A percentile compares a stretch with the other conserved stretches of the same genome.
Evolutionary conservation across 768 basidiomycete species (phyloP).

Genomic region (Suillus cothurnatus): DNA sequence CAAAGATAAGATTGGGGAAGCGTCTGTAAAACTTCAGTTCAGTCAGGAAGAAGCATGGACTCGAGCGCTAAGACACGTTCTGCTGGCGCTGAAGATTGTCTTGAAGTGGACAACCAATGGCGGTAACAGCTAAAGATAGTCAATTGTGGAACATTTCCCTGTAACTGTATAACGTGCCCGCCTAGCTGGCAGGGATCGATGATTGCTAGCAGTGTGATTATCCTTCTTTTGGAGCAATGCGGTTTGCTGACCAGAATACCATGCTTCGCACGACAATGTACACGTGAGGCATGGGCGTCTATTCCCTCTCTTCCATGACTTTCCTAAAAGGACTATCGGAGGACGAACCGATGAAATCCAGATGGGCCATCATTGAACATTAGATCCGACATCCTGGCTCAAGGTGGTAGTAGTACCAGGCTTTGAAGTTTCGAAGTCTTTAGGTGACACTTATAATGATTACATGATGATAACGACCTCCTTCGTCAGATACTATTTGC

Average conservation of each 20-base stretch:
- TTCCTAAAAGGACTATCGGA: neutral
- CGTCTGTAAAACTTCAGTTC: slow-evolving; percentile 92
- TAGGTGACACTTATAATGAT: too few species aligned
- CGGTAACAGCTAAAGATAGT: slow-evolving; percentile 53
- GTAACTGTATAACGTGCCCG: neutral
- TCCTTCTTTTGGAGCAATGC: slow-evolving; percentile 1
- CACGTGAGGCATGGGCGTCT: neutral
- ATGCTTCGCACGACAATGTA: neutral
- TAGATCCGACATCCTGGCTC: neutral
- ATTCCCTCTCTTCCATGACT: neutral
- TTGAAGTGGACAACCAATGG: slow-evolving; percentile 87
- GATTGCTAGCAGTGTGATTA: slow-evolving; percentile 17
- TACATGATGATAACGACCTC: neutral
- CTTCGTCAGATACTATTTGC: neutral
- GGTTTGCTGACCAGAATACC: neutral
- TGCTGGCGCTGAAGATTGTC: slow-evolving; percentile 85
- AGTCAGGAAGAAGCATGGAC: slow-evolving; percentile 97
- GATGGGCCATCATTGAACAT: neutral
- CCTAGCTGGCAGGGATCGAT: neutral
- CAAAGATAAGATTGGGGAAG: slow-evolving; percentile 96
- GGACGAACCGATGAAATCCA: neutral
- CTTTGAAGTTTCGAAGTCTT: too few species aligned
- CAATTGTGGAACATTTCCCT: neutral
- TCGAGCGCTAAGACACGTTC: slow-evolving; percentile 86
- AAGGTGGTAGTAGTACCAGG: neutral